These are phyloP conservation scores for Deinandra increscens DNA, from an alignment of 129 eudicot species.

Conservation along the genomic window DNA sequence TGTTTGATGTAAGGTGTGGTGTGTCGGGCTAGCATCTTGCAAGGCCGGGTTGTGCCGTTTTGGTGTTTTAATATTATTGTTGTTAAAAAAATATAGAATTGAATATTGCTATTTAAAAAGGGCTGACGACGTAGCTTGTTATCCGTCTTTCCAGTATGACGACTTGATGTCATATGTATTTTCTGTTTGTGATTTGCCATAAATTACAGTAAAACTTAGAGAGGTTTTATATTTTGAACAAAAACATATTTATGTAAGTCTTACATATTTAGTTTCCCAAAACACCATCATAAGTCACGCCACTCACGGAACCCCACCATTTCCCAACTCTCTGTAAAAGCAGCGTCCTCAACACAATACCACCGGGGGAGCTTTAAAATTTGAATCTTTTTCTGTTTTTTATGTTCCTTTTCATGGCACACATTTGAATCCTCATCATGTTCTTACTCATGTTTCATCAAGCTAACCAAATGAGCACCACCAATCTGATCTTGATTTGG, in stretches of 20 bases:
- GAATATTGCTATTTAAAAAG: too few species aligned
- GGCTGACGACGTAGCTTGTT: too few species aligned
- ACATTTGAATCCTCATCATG: conserved; percentile 21
- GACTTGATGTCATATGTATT: too few species aligned
- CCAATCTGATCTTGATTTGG: conserved; percentile 31
- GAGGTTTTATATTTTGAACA: too few species aligned
- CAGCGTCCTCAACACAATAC: conserved; percentile 24
- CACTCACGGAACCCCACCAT: conserved; percentile 42
- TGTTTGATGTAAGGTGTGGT: too few species aligned
- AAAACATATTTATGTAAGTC: not conserved
- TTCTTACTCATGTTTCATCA: conserved; percentile 33
- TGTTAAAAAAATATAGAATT: too few species aligned
- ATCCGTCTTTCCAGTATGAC: too few species aligned
- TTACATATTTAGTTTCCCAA: conserved; percentile 12
- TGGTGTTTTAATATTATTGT: too few species aligned
- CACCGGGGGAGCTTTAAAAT: conserved; percentile 25
- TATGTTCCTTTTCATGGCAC: conserved; percentile 30
- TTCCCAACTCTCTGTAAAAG: not conserved
- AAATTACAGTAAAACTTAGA: too few species aligned
- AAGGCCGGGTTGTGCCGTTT: too few species aligned
- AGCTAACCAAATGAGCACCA: conserved; percentile 45
- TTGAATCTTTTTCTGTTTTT: conserved; percentile 24
- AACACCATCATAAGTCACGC: conserved; percentile 39
- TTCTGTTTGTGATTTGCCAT: too few species aligned
- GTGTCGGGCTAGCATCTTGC: too few species aligned